Base-by-base conservation (phyloP, 2,329 filamentous ascomycete species). In the Aspergillus ibericus region DNA sequence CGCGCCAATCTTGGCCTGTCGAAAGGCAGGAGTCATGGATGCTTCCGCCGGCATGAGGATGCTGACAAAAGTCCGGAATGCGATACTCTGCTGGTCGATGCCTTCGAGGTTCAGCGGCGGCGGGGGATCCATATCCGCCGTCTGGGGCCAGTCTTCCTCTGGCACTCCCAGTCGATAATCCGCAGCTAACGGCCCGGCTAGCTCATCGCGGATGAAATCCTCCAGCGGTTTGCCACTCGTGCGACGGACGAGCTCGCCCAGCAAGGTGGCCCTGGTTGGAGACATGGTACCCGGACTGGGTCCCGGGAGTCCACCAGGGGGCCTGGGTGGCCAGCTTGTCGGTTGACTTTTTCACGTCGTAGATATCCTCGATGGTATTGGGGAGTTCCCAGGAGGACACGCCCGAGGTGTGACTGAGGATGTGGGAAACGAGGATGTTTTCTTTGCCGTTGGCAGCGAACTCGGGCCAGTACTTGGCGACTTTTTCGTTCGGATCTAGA, bases 401-500 rank as follows among this genome's bases (percentile, higher is more conserved):
- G 2, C 70, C 73, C 0, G 78, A 70, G 0, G 70, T 76, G 62
- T 81, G 79, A 1, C 72, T 72, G 12, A 81, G 66, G 2, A 80
- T 13, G 58, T 81, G 78, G 1, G 72, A 69, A 5, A 81, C 73
- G 10, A 72, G 60, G 44, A 80, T 64, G 13, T 74, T 62, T 38
- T 76, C 66, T 49, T 81, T 80, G 36, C 77, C 78, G 18, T 77
- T 76, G 12, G 61, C 69, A 0, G 68, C 76, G 55, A 81, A 81
- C 46, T 81, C 80, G 1, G 80, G 80, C 80, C 80, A 82, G 68
- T 81, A 77, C 38, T 72, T 68, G 1, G 74, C 61, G 1, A 81
- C 76, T 1, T 72, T 72, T 12, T 71, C 77, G 46, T 76, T 59
- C 1, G 71, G 63, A 54, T 74, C 66, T 0, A 81, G 56, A 0